Evolutionary conservation across 2,329 filamentous ascomycete genomes (phyloP).

Genomic region (Coniochaeta hoffmannii): DNA sequence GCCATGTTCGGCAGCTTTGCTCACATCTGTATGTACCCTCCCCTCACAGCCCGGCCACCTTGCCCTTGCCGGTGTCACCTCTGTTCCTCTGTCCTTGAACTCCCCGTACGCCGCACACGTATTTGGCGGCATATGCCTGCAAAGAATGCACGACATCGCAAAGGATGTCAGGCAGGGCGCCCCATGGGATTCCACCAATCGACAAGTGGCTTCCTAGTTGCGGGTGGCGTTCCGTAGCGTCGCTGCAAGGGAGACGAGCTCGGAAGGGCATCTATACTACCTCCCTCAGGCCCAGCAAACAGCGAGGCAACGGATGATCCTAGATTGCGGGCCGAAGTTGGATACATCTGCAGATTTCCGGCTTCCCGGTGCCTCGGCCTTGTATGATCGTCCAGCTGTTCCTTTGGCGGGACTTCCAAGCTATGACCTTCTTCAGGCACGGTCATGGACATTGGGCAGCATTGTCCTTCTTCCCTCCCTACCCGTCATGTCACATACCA

Average conservation of each 20-base stretch:
- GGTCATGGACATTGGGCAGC: neutral
- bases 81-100: too few relatives aligned
- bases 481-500: neutral
- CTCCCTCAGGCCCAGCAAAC: neutral
- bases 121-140: too few relatives aligned
- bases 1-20: conserved; percentile 37
- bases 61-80: too few relatives aligned
- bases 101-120: too few relatives aligned
- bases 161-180: neutral
- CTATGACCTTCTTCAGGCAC: too few relatives aligned
- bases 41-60: too few relatives aligned
- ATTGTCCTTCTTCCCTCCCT: neutral
- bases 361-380: conserved; percentile 3
- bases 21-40: conserved; percentile 28
- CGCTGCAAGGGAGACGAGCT: neutral
- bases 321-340: neutral
- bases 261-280: neutral
- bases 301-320: neutral
- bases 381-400: conserved; percentile 8
- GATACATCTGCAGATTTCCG: neutral
- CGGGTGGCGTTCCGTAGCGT: conserved; percentile 1
- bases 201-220: neutral
- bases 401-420: too few relatives aligned
- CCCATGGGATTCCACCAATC: neutral
- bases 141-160: too few relatives aligned